A percentile compares a stretch with the other conserved stretches of the same genome.
Conservation (phyloP, 129 eudicot genomes). For the Mikania micrantha region DNA sequence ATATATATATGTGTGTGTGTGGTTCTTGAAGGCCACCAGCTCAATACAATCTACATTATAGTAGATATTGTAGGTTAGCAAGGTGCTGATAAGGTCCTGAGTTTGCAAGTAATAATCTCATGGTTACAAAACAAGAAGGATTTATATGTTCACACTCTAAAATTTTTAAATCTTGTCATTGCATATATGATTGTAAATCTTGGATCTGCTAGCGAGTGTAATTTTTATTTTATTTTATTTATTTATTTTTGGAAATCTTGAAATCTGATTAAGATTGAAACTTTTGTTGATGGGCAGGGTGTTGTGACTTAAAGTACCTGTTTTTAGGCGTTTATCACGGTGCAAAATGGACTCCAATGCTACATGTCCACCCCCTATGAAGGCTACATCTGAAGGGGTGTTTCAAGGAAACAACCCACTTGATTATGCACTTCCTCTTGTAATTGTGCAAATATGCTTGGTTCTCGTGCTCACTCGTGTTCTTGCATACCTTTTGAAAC, state of each 20-base stretch:
- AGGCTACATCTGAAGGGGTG: conserved; percentile 78
- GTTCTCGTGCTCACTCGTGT: conserved; percentile 65
- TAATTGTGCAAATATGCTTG: conserved; percentile 59
- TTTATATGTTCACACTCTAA: background rate
- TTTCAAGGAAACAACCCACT: conserved; percentile 79
- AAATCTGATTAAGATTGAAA: background rate
- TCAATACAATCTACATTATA: too few relatives aligned
- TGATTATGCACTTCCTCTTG: conserved; percentile 67
- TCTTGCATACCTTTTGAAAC: conserved; percentile 68
- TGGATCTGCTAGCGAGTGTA: background rate
- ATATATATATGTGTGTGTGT: too few relatives aligned
- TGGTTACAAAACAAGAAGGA: too few relatives aligned
- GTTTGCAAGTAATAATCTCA: too few relatives aligned
- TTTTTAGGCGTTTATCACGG: background rate
- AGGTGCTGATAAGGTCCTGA: too few relatives aligned
- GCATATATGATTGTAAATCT: background rate
- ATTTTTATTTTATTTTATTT: background rate
- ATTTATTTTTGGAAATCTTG: background rate
- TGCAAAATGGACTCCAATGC: conserved; percentile 44
- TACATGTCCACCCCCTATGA: conserved; percentile 49
- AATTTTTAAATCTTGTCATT: background rate
- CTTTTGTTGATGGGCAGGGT: conserved; percentile 4
- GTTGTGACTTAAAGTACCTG: background rate
- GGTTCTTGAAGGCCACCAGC: too few relatives aligned
- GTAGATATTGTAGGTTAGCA: too few relatives aligned